phyloP scores from a whole-genome alignment of 768 basidiomycete genomes.

The Cubamyces sp. region DNA sequence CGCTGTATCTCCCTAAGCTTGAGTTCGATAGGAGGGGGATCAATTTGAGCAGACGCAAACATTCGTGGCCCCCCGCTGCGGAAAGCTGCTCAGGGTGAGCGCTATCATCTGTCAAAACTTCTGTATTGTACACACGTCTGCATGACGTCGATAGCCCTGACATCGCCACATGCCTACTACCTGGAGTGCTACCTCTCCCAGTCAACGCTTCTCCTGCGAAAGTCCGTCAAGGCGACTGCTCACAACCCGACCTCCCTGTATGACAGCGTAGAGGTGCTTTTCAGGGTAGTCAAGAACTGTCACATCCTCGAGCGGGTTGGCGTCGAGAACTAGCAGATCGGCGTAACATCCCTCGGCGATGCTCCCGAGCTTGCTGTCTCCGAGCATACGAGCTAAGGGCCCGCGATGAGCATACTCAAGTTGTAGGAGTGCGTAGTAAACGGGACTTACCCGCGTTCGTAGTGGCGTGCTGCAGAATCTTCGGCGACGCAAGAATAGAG shows the following conservation, averaged over 20 bases:
- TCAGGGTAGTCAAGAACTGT: slow-evolving; percentile 47
- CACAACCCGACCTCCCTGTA: slow-evolving; percentile 42
- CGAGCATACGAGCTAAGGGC: slow-evolving; percentile 41
- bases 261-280: slow-evolving; percentile 40
- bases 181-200: no score
- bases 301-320: slow-evolving; percentile 48
- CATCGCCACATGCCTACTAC: no score
- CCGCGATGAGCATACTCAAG: background rate
- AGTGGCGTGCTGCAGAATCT: slow-evolving; percentile 46
- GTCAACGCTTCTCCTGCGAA: slow-evolving; percentile 6
- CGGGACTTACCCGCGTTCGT: slow-evolving; percentile 39
- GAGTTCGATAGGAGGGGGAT: no score
- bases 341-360: slow-evolving; percentile 42
- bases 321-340: slow-evolving; percentile 45
- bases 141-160: no score
- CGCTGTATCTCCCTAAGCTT: no score
- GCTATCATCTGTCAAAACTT: no score
- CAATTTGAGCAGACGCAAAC: no score
- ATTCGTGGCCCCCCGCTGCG: no score
- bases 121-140: no score
- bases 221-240: slow-evolving; percentile 32
- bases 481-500: slow-evolving; percentile 37
- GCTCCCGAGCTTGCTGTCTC: slow-evolving; percentile 40
- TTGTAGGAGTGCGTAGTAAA: background rate
- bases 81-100: no score